phyloP scores from a whole-genome alignment of 2,329 filamentous ascomycete genomes.

The Fusarium veterinarium region DNA sequence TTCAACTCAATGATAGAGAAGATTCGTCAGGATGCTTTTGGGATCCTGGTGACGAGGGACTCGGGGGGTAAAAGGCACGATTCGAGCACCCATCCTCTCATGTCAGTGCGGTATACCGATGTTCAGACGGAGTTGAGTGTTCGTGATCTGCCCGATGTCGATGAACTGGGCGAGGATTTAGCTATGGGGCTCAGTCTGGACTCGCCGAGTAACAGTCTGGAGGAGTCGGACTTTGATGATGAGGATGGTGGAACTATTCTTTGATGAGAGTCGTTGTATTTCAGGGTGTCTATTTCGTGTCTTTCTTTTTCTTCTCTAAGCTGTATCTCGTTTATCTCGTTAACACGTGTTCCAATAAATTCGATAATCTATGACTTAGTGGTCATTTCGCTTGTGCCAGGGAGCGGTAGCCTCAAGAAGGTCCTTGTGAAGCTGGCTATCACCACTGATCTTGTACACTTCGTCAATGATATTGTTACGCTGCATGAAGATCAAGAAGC shows the following conservation, averaged over 20 bases:
- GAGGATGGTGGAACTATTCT: constrained; percentile 30
- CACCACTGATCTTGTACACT: constrained; percentile 52
- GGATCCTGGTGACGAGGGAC: constrained; percentile 44
- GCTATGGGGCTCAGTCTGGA: constrained; percentile 11
- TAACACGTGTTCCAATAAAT: not conserved
- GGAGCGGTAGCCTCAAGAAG: constrained; percentile 55
- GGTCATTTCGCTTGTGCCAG: constrained; percentile 54
- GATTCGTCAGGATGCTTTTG: constrained; percentile 46
- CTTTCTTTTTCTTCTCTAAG: not conserved
- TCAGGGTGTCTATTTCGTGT: not conserved
- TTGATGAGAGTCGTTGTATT: not conserved
- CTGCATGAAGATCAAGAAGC: constrained; percentile 57
- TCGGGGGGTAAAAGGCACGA: constrained; percentile 46
- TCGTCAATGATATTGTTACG: constrained; percentile 50
- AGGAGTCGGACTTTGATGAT: constrained; percentile 24
- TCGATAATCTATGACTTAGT: constrained; percentile 39
- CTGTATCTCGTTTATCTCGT: not conserved
- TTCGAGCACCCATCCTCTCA: constrained; percentile 44
- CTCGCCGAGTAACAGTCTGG: not conserved
- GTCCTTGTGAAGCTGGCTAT: constrained; percentile 52
- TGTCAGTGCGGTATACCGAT: constrained; percentile 20
- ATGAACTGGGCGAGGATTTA: constrained; percentile 30
- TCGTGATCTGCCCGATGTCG: constrained; percentile 18
- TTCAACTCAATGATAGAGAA: constrained; percentile 43
- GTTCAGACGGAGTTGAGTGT: constrained; percentile 8